Percentiles rank a stretch among this genome's conserved stretches.
Evolutionary conservation across 352 stramenopile genomes (phyloP).

Genomic region (Detonula confervacea): DNA sequence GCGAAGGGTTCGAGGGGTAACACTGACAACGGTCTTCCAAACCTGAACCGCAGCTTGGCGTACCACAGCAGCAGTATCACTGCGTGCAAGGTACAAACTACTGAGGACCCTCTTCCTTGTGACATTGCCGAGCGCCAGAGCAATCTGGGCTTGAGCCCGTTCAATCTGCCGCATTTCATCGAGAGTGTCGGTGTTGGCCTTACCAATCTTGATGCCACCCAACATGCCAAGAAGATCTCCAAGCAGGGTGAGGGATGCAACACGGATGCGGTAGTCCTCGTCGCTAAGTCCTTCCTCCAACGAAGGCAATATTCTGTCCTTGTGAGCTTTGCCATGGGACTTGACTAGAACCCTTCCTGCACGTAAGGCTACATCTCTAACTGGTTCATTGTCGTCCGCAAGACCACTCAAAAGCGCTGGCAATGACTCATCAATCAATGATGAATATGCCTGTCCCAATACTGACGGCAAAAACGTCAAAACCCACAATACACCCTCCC

Average conservation of each 20-base stretch:
- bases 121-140: conserved; percentile 90
- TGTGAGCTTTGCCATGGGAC: conserved; percentile 95
- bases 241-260: conserved; percentile 96
- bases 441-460: conserved; percentile 91
- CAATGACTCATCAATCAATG: conserved; percentile 93
- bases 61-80: conserved; percentile 95
- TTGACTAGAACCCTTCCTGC: conserved; percentile 98
- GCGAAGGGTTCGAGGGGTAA: conserved; percentile 94
- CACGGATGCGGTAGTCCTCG: conserved; percentile 97
- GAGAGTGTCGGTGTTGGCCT: conserved; percentile 88
- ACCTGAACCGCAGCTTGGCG: conserved; percentile 96
- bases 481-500: conserved; percentile 98
- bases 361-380: conserved; percentile 95
- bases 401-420: conserved; percentile 96
- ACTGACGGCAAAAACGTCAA: conserved; percentile 98
- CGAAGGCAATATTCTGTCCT: conserved; percentile 96
- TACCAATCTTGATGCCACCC: conserved; percentile 94
- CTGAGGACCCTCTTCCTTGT: conserved; percentile 95
- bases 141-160: conserved; percentile 84
- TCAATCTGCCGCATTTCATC: conserved; percentile 85
- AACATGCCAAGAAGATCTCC: conserved; percentile 96
- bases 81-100: conserved; percentile 98
- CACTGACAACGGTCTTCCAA: conserved; percentile 99
- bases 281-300: conserved; percentile 96
- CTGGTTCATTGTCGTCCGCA: conserved; percentile 97